A percentile compares a stretch with the other conserved stretches of the same genome.
Evolutionary conservation across 1,284 basidiomycete genomes (phyloP).

Genomic region (Cryptococcus amylolentus): DNA sequence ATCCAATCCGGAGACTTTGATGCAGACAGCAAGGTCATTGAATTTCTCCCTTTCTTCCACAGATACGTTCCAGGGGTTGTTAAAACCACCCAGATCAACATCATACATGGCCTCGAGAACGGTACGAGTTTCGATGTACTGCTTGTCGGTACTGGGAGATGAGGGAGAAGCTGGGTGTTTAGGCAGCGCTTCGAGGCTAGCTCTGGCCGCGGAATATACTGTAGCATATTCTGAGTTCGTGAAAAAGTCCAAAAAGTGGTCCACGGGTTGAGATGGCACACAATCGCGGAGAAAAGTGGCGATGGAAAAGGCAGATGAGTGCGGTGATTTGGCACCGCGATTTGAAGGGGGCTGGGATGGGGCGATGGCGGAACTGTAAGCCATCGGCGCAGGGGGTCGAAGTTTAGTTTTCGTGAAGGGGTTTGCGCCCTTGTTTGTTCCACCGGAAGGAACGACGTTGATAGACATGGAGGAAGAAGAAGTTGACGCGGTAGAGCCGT

Average conservation of each 20-base stretch:
- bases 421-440: neutral
- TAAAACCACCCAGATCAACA: constrained; percentile 8
- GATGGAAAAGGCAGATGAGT: constrained; percentile 31
- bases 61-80: neutral
- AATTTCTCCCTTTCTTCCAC: neutral
- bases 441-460: no score
- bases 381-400: constrained; percentile 17
- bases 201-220: constrained; percentile 28
- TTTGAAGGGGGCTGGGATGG: neutral
- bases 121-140: constrained; percentile 12
- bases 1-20: constrained; percentile 34
- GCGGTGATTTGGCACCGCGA: neutral
- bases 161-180: constrained; percentile 4
- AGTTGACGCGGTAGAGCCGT: neutral
- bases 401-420: neutral
- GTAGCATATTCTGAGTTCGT: constrained; percentile 35
- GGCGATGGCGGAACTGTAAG: constrained; percentile 6
- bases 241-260: constrained; percentile 36
- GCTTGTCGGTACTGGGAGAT: neutral
- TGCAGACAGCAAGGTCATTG: constrained; percentile 33
- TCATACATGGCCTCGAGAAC: constrained; percentile 41
- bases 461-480: neutral
- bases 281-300: constrained; percentile 34
- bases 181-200: neutral
- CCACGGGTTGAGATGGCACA: constrained; percentile 17